Base-by-base conservation (phyloP, 2,329 filamentous ascomycete genomes). In the Fusarium sp. region DNA sequence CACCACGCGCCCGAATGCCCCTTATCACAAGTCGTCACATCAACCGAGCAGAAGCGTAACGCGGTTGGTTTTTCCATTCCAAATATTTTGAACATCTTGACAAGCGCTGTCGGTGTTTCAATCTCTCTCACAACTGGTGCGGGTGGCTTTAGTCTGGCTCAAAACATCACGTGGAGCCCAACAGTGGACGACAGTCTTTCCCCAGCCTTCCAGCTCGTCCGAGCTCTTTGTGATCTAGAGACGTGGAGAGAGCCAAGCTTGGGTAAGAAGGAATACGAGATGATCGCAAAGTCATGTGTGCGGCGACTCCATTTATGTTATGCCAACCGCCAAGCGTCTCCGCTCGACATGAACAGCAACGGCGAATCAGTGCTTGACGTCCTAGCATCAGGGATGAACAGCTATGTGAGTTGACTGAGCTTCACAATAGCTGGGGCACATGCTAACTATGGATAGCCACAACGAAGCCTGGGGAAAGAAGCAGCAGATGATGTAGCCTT, bases 371-470 rank as follows among this genome's bases (percentile, higher is more conserved):
- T 56, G 2, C 20, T 56, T 28, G 52, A 56, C 22, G 5, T 24
- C 17, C 18, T 55, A 2, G 11, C 36, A n/a, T 26, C 24, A 41
- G 22, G 48, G 5, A n/a, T 51, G 31, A 13, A 20, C 4, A 20
- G 24, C 18, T 0, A 20, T 12, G 45, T 48, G 10, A 48, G 45
- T 31, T 48, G 6, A 48, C 3, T 22, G 7, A 11, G 4, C 6
- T n/a, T 22, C 20, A n/a, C 2, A 8, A n/a, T n/a, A 22, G 7
- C 20, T 48, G 9, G 10, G 0, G 9, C 14, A 48, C 7, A 8
- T 48, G 10, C 26, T 48, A 22, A 48, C 20, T 22, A n/a, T 31
- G 5, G 10, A 35, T 24, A 6, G 0, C 6, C 31, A 20, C 11
- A 35, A 31, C 14, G 1, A 20, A 15, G 45, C 10, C 20, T n/a